phyloP scores from a whole-genome alignment of 164 flowering plant genomes.

The Umbilicus rupestris region DNA sequence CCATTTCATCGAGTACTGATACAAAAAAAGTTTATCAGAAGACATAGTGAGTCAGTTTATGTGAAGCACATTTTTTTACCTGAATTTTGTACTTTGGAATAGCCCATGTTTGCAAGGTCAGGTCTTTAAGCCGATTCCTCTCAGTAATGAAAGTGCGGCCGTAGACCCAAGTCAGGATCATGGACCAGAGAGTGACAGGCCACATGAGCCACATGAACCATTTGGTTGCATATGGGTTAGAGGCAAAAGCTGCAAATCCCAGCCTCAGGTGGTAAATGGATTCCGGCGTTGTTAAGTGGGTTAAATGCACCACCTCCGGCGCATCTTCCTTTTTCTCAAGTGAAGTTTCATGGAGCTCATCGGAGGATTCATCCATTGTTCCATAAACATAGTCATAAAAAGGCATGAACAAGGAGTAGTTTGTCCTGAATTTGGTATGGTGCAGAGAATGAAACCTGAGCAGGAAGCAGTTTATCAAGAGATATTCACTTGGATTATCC shows the following conservation, averaged over 20 bases:
- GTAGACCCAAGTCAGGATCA: constrained; percentile 35
- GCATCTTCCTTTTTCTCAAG: constrained; percentile 28
- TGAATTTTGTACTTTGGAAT: constrained; percentile 52
- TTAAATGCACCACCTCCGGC: constrained; percentile 55
- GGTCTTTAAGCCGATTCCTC: constrained; percentile 34
- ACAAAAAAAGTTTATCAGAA: no score
- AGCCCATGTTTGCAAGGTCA: constrained; percentile 60
- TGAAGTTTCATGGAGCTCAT: constrained; percentile 30
- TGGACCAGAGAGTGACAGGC: constrained; percentile 44
- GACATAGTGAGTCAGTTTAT: no score
- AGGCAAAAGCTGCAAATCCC: constrained; percentile 54
- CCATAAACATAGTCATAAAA: constrained; percentile 44
- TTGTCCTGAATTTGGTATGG: constrained; percentile 45
- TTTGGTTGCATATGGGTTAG: constrained; percentile 39
- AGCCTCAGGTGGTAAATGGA: constrained; percentile 59
- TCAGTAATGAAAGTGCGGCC: constrained; percentile 46
- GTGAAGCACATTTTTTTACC: constrained; percentile 22
- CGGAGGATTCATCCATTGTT: constrained; percentile 49
- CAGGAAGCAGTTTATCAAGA: no score
- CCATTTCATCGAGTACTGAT: constrained; percentile 37
- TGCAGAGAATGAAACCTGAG: constrained; percentile 46
- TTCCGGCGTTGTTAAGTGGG: constrained; percentile 55
- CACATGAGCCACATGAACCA: constrained; percentile 60
- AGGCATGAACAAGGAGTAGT: constrained; percentile 48
- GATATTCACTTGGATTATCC: no score